Evolutionary conservation across 2,329 filamentous ascomycete genomes (phyloP).

Genomic region (Samsoniella hepiali): DNA sequence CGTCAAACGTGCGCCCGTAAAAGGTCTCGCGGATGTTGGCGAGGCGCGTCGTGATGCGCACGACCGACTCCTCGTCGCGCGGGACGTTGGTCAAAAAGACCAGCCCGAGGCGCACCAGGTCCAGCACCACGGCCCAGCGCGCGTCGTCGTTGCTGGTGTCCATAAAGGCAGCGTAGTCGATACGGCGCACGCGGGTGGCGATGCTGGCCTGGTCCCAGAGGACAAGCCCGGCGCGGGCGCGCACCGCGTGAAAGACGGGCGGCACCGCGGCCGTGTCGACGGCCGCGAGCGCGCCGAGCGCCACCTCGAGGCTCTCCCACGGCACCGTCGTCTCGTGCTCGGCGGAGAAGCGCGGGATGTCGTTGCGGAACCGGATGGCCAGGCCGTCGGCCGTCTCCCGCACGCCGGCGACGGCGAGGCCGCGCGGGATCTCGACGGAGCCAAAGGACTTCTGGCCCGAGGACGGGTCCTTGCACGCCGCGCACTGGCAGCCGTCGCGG

Average conservation of each 20-base stretch:
- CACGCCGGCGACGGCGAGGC: slow-evolving; percentile 33
- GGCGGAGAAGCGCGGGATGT: slow-evolving; percentile 35
- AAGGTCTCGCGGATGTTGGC: slow-evolving; percentile 82
- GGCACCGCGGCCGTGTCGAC: slow-evolving; percentile 25
- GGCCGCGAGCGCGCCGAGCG: slow-evolving; percentile 25
- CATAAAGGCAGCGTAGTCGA: slow-evolving; percentile 73
- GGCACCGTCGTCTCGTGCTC: slow-evolving; percentile 34
- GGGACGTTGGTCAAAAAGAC: slow-evolving; percentile 76
- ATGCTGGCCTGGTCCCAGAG: slow-evolving; percentile 43
- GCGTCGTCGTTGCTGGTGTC: slow-evolving; percentile 38
- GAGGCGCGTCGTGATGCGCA: slow-evolving; percentile 66
- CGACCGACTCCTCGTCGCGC: slow-evolving; percentile 60
- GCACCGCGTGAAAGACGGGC: slow-evolving; percentile 25
- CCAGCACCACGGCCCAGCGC: slow-evolving; percentile 60
- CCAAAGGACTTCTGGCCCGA: slow-evolving; percentile 58
- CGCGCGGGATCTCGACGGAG: slow-evolving; percentile 38
- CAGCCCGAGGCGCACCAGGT: slow-evolving; percentile 66
- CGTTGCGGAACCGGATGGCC: slow-evolving; percentile 57
- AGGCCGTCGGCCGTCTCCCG: slow-evolving; percentile 40
- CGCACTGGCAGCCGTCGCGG: slow-evolving; percentile 55
- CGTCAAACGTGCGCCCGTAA: slow-evolving; percentile 89
- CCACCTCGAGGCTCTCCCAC: slow-evolving; percentile 37
- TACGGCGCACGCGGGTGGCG: slow-evolving; percentile 46
- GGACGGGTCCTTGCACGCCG: slow-evolving; percentile 50
- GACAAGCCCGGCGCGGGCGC: slow-evolving; percentile 32